Base-by-base conservation (phyloP, 805 yeast species). In the Monosporozyma solicola region DNA sequence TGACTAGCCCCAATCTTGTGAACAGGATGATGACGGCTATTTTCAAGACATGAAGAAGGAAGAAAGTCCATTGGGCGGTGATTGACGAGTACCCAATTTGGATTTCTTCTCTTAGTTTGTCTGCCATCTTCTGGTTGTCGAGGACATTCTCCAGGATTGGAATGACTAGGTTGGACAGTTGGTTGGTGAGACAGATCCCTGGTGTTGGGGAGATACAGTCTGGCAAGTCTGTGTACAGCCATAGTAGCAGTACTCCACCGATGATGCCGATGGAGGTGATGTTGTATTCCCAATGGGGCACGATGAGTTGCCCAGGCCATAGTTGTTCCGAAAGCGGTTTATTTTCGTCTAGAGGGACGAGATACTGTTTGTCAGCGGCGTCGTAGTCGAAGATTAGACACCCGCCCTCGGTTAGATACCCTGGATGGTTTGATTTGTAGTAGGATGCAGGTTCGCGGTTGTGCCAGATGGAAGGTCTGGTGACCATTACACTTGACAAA, bases 211-310 rank as follows among this genome's bases (percentile, higher is more conserved):
- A 80, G 51, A 89, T 74, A 61, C 75, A 78, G 64, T 89, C 96
- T 1, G 99, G 99, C 66, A 94, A 76, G 72, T 94, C 98, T 1
- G 96, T 83, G 69, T 91, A 94, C 54, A 94, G 77, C 98, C 99
- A 94, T 16, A 72, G 70, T 9, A 78, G 50, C 60, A 87, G 70
- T 3, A 69, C 51, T 1, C 48, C 31, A 3, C 53, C 51, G 41
- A 59, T 65, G 4, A 54, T 48, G 16, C 50, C 25, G 13, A 65
- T 54, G 25, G 53, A 55, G 1, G 47, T 51, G 15, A 49, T 53
- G n/a, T 60, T 59, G 11, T 53, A 52, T 25, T 62, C 63, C 71
- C 71, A 69, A 41, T 60, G 51, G 13, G 72, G 72, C 5, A 69
- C 83, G 54, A 94, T 73, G 68, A 94, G 78, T 73, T 92, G 97